phyloP scores from a whole-genome alignment of 805 yeast species.

The Saccharomyces cerevisiae region DNA sequence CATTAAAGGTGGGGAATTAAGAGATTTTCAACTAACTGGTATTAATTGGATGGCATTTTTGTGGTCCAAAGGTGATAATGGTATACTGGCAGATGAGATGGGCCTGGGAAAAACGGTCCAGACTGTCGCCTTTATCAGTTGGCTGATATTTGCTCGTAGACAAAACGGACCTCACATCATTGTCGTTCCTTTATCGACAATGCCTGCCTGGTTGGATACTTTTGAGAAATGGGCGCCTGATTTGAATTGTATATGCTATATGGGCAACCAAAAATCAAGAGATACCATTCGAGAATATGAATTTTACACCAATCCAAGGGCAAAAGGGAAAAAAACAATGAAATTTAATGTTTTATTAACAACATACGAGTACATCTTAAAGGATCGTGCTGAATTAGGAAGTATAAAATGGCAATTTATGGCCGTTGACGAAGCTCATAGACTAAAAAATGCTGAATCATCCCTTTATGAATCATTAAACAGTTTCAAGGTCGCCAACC shows the following conservation, averaged over 20 bases:
- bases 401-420: conserved; percentile 86
- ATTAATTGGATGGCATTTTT: conserved; percentile 98
- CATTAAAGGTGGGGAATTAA: conserved; percentile 80
- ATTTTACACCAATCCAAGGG: conserved; percentile 54
- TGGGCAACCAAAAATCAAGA: conserved; percentile 87
- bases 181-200: conserved; percentile 91
- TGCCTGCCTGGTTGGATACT: conserved; percentile 99
- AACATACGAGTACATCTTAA: conserved; percentile 91
- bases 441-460: conserved; percentile 88
- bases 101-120: conserved; percentile 97
- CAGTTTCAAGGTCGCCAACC: conserved; percentile 73
- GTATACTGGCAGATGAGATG: conserved; percentile 97
- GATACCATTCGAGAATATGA: conserved; percentile 76
- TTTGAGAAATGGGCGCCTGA: conserved; percentile 98
- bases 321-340: conserved; percentile 45
- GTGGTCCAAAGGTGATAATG: conserved; percentile 96
- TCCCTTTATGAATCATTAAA: conserved; percentile 83
- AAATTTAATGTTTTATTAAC: conserved; percentile 89
- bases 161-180: conserved; percentile 96
- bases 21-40: conserved; percentile 97
- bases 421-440: conserved; percentile 98
- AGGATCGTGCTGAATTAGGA: conserved; percentile 77
- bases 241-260: conserved; percentile 80
- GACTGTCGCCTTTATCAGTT: conserved; percentile 86
- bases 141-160: conserved; percentile 91